phyloP scores from a whole-genome alignment of 768 basidiomycete genomes.

The Sporobolomyces roseus region DNA sequence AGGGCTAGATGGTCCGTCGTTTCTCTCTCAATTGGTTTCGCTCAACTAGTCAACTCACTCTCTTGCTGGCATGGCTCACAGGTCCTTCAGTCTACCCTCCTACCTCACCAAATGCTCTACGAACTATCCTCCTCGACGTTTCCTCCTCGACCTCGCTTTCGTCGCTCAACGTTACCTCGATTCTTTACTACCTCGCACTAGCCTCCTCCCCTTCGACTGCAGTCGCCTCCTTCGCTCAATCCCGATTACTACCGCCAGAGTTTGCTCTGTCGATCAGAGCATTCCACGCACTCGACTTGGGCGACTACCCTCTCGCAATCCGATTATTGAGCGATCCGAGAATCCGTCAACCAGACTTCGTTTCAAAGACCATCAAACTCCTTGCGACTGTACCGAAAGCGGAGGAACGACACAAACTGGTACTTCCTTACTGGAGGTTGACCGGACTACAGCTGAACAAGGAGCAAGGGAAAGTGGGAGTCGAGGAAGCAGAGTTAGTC shows the following conservation, averaged over 20 bases:
- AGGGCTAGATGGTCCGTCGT: not conserved
- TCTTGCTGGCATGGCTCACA: not conserved
- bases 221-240: constrained; percentile 1
- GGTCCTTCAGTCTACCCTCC: constrained; percentile 14
- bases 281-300: constrained; percentile 34
- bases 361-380: constrained; percentile 26
- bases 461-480: not conserved
- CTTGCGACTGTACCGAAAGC: constrained; percentile 11
- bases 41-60: too few relatives aligned
- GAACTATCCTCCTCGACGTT: constrained; percentile 3
- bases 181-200: constrained; percentile 40
- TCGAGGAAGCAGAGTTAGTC: constrained; percentile 18
- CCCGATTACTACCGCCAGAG: constrained; percentile 26
- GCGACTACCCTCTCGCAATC: constrained; percentile 12
- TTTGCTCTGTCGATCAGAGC: constrained; percentile 27
- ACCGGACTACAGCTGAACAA: constrained; percentile 6
- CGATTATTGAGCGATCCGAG: constrained; percentile 32
- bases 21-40: too few relatives aligned
- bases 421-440: constrained; percentile 34
- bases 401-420: constrained; percentile 12
- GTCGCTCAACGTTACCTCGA: constrained; percentile 17
- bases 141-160: not conserved
- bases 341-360: constrained; percentile 32
- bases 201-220: not conserved
- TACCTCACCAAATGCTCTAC: constrained; percentile 3